phyloP scores from a whole-genome alignment of 1,284 basidiomycete genomes.

The Lentinus polychrous region DNA sequence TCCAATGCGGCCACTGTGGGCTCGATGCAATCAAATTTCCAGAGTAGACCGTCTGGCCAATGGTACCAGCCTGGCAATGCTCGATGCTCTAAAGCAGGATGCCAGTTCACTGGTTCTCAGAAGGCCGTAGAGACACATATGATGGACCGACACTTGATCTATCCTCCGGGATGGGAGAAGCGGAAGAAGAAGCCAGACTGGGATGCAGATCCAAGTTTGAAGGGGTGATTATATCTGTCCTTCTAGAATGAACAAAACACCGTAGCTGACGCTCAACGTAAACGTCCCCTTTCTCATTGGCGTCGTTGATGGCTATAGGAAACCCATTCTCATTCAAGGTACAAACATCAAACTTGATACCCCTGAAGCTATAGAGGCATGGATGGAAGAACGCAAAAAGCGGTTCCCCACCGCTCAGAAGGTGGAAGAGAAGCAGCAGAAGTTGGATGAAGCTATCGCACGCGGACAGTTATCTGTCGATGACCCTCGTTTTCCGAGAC shows the following conservation, averaged over 20 bases:
- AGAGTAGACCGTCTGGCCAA: slow-evolving; percentile 10
- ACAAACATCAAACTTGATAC: slow-evolving; percentile 74
- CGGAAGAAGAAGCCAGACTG: slow-evolving; percentile 54
- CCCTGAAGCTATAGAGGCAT: slow-evolving; percentile 74
- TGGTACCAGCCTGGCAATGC: slow-evolving; percentile 60
- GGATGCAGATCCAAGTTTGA: slow-evolving; percentile 73
- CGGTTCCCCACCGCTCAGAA: slow-evolving; percentile 71
- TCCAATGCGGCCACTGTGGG: slow-evolving; percentile 7
- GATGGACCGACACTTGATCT: slow-evolving; percentile 88
- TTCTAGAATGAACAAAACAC: neutral
- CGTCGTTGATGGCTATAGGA: slow-evolving; percentile 39
- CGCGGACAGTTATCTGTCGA: slow-evolving; percentile 66
- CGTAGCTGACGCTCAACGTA: neutral
- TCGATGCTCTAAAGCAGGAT: slow-evolving; percentile 63
- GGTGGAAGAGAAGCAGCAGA: slow-evolving; percentile 73
- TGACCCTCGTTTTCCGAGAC: slow-evolving; percentile 32
- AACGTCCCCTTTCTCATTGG: neutral
- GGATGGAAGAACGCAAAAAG: slow-evolving; percentile 83
- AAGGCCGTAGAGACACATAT: slow-evolving; percentile 78
- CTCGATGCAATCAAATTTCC: slow-evolving; percentile 2
- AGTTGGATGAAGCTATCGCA: slow-evolving; percentile 65
- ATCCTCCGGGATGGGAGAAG: slow-evolving; percentile 68
- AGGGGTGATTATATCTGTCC: slow-evolving; percentile 40
- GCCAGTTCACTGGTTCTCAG: slow-evolving; percentile 67
- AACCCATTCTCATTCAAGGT: slow-evolving; percentile 73